These are phyloP conservation scores for Clarireedia sp. DNA, from an alignment of 2,329 filamentous ascomycete genomes.

Conservation along the genomic window DNA sequence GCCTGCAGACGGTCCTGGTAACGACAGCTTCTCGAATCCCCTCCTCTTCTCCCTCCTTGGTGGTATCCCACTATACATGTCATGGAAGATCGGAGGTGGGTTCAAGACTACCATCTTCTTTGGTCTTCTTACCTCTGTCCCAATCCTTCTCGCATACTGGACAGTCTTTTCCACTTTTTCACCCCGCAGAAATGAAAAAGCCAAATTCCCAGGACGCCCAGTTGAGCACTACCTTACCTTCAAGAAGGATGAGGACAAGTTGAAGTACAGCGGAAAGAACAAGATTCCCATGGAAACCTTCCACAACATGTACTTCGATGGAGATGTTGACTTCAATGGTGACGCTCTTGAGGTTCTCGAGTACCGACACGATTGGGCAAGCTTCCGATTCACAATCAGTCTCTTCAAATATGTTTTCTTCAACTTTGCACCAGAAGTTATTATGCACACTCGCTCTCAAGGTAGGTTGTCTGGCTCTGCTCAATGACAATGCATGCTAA, in stretches of 20 bases:
- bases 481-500: slow-evolving; percentile 22
- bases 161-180: slow-evolving; percentile 69
- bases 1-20: slow-evolving; percentile 78
- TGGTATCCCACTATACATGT: slow-evolving; percentile 68
- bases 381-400: slow-evolving; percentile 79
- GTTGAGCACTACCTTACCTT: slow-evolving; percentile 88
- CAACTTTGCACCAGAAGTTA: slow-evolving; percentile 79
- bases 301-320: slow-evolving; percentile 96
- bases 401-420: slow-evolving; percentile 85
- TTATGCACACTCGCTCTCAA: slow-evolving; percentile 88
- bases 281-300: slow-evolving; percentile 91
- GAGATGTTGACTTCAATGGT: slow-evolving; percentile 90
- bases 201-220: slow-evolving; percentile 72
- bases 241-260: slow-evolving; percentile 51
- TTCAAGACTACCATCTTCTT: slow-evolving; percentile 85
- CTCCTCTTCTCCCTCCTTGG: slow-evolving; percentile 63
- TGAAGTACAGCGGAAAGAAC: slow-evolving; percentile 67
- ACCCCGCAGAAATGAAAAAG: slow-evolving; percentile 90
- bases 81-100: slow-evolving; percentile 78
- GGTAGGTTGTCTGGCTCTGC: slow-evolving; percentile 38
- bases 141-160: slow-evolving; percentile 79
- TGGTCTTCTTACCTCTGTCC: slow-evolving; percentile 66
- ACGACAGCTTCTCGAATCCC: slow-evolving; percentile 80
- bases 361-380: slow-evolving; percentile 95
- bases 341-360: slow-evolving; percentile 84